Conservation (phyloP, 2,329 filamentous ascomycete genomes). For the Paecilomyces dactylethromorphus region DNA sequence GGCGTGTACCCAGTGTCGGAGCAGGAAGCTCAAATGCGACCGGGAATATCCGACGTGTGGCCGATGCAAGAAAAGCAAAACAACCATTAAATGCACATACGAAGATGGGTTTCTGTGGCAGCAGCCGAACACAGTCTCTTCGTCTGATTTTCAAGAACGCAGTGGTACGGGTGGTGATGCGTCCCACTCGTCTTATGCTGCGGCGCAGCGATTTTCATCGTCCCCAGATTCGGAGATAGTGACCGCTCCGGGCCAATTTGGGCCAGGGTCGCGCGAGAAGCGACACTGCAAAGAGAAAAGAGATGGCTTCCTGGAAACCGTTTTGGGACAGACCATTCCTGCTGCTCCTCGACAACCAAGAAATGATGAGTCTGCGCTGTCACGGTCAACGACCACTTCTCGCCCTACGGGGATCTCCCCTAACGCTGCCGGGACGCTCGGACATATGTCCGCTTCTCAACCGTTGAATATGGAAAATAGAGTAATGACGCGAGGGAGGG, state of each 20-base stretch:
- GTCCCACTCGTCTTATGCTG: constrained; percentile 3
- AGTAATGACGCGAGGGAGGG: constrained; percentile 30
- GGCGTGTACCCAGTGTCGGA: constrained; percentile 36
- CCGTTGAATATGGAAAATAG: constrained; percentile 25
- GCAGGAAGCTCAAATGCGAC: constrained; percentile 37
- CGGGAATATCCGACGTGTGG: constrained; percentile 35
- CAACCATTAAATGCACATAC: constrained; percentile 30
- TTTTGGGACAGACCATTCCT: constrained; percentile 10
- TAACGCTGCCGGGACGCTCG: constrained; percentile 10
- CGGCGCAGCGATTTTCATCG: not conserved
- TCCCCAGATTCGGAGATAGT: constrained; percentile 22
- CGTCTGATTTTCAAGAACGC: constrained; percentile 16
- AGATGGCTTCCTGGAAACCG: constrained; percentile 27
- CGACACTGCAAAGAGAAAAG: constrained; percentile 15
- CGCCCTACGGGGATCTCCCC: not conserved
- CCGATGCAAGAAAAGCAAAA: constrained; percentile 32
- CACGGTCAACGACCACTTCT: not conserved
- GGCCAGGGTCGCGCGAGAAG: constrained; percentile 1
- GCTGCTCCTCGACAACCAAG: constrained; percentile 3
- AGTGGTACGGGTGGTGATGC: constrained; percentile 2
- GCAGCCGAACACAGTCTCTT: constrained; percentile 27
- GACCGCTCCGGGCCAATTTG: constrained; percentile 16
- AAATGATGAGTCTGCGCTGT: not conserved
- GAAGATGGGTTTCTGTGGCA: constrained; percentile 35
- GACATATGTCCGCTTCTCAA: constrained; percentile 21